Evolutionary conservation across 2,329 filamentous ascomycete species (phyloP).

Genomic region (Botrytis medusae): DNA sequence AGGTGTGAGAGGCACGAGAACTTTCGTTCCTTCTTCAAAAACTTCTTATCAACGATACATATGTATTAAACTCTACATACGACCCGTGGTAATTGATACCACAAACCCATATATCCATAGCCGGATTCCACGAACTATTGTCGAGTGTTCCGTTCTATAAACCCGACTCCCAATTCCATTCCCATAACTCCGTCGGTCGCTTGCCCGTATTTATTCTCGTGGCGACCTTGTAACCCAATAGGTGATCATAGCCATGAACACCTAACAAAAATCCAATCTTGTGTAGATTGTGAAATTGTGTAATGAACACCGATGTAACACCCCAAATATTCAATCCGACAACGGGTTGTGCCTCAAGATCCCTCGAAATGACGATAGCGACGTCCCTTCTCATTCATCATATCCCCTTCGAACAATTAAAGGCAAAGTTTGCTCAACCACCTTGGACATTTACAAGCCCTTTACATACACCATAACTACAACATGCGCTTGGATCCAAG

Average conservation of each 20-base stretch:
- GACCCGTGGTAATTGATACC: background rate
- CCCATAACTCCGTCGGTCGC: background rate
- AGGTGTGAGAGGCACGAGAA: background rate
- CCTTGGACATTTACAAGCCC: constrained; percentile 12
- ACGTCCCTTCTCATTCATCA: no score
- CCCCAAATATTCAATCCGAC: background rate
- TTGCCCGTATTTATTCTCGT: background rate
- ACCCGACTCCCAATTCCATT: background rate
- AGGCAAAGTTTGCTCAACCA: background rate
- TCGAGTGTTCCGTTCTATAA: background rate
- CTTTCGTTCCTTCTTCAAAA: background rate
- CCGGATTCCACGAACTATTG: background rate
- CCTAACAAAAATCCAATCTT: background rate
- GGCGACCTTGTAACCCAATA: background rate
- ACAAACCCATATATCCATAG: background rate
- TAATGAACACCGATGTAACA: background rate
- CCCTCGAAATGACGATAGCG: background rate
- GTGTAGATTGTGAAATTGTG: background rate
- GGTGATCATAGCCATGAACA: background rate
- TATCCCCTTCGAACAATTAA: background rate
- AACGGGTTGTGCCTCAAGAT: background rate
- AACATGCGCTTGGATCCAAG: constrained; percentile 21
- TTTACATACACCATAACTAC: constrained; percentile 16
- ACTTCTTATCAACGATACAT: background rate
- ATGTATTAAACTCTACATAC: background rate